Evolutionary conservation across 2,329 filamentous ascomycete genomes (phyloP).

Genomic region (Sporothrix brasiliensis): DNA sequence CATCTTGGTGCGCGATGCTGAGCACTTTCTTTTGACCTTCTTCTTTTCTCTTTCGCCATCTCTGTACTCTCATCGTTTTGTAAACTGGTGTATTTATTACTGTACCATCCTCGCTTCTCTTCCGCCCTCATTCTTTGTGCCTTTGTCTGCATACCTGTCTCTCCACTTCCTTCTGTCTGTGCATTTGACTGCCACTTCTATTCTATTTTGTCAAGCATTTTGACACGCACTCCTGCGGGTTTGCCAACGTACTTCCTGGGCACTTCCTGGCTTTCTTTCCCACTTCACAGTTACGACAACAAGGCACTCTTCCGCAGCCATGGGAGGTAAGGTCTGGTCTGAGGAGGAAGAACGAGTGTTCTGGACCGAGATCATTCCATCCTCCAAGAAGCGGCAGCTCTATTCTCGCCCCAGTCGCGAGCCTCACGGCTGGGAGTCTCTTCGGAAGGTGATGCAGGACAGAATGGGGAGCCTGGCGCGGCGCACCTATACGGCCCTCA

Average conservation of each 20-base stretch:
- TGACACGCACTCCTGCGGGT: no score
- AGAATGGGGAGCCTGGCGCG: conserved; percentile 36
- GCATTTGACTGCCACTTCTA: background rate
- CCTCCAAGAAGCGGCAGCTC: conserved; percentile 39
- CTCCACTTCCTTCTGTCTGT: background rate
- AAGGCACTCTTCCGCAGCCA: conserved; percentile 37
- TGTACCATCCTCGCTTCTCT: background rate
- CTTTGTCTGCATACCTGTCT: background rate
- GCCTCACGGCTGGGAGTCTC: conserved; percentile 37
- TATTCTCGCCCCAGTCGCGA: conserved; percentile 29
- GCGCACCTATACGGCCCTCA: conserved; percentile 40
- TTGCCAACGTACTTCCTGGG: no score
- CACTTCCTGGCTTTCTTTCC: no score
- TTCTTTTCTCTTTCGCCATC: background rate
- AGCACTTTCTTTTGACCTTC: background rate
- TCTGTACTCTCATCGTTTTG: background rate
- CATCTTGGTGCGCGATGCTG: background rate
- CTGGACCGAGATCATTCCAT: conserved; percentile 46
- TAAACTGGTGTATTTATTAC: background rate
- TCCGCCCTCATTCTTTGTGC: background rate
- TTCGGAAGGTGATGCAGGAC: conserved; percentile 35
- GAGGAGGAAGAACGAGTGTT: conserved; percentile 53
- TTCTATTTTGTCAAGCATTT: background rate
- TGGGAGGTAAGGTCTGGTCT: conserved; percentile 58
- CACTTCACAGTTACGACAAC: background rate